A percentile compares a stretch with the other conserved stretches of the same genome.
phyloP scores from a whole-genome alignment of 306 rosid species.

The Albizia julibrissin region DNA sequence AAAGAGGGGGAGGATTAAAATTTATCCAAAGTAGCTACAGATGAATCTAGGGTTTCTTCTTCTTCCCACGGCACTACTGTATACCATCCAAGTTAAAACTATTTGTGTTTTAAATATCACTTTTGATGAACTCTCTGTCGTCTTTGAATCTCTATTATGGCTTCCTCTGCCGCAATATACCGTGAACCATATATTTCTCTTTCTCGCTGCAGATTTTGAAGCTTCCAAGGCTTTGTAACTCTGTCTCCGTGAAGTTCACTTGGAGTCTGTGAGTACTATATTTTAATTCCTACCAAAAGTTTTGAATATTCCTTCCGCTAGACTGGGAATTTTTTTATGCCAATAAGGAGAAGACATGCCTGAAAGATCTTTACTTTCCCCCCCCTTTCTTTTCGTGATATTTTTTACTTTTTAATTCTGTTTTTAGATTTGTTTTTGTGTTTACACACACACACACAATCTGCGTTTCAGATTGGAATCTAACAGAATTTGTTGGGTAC shows the following conservation, averaged over 20 bases:
- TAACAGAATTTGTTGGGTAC: background rate
- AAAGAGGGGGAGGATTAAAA: no score
- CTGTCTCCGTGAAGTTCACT: background rate
- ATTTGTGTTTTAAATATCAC: no score
- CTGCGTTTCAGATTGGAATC: background rate
- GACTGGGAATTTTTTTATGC: background rate
- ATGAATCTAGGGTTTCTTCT: slow-evolving; percentile 40
- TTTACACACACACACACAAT: no score
- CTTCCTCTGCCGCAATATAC: no score
- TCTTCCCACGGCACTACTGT: background rate
- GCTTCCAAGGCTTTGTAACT: background rate
- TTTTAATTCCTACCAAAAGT: background rate
- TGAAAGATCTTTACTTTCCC: background rate
- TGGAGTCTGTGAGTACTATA: background rate
- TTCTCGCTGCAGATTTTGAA: no score
- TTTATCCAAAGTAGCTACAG: background rate
- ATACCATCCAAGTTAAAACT: no score
- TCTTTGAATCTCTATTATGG: no score
- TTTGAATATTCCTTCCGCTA: background rate
- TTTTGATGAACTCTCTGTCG: no score
- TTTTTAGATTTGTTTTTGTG: background rate
- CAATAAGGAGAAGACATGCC: no score
- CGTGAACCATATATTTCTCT: no score
- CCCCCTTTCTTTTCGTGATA: no score
- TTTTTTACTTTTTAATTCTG: background rate